These are phyloP conservation scores for Globisporangium paddicum DNA, from an alignment of 352 stramenopile species.

Conservation along the genomic window DNA sequence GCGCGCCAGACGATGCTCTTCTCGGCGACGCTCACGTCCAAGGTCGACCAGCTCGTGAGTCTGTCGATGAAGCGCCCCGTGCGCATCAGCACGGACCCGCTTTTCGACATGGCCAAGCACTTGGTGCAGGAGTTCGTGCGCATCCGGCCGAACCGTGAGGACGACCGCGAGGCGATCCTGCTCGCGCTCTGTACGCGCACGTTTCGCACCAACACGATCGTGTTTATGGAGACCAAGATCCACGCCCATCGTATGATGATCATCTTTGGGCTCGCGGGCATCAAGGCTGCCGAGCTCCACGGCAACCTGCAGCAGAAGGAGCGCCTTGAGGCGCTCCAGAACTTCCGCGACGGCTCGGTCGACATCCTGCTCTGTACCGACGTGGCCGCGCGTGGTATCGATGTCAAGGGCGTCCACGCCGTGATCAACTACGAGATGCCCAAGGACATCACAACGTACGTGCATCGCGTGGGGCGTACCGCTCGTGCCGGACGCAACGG, in stretches of 20 bases:
- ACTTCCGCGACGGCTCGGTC: slow-evolving; percentile 93
- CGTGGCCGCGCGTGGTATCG: slow-evolving; percentile 97
- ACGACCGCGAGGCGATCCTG: slow-evolving; percentile 95
- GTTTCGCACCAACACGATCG: slow-evolving; percentile 95
- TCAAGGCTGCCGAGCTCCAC: slow-evolving; percentile 97
- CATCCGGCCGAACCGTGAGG: slow-evolving; percentile 86
- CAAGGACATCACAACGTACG: slow-evolving; percentile 96
- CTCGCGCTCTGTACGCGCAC: slow-evolving; percentile 94
- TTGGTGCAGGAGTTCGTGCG: slow-evolving; percentile 99
- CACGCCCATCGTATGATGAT: slow-evolving; percentile 97
- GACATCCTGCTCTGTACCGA: slow-evolving; percentile 98
- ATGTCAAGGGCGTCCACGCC: slow-evolving; percentile 96
- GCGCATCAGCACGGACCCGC: slow-evolving; percentile 90
- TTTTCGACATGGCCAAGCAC: slow-evolving; percentile 94
- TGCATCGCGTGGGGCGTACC: slow-evolving; percentile 98
- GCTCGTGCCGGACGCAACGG: slow-evolving; percentile 94
- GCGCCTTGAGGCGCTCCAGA: slow-evolving; percentile 94
- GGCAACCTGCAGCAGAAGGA: slow-evolving; percentile 97
- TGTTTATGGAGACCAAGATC: slow-evolving; percentile 99
- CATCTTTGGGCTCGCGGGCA: slow-evolving; percentile 92
- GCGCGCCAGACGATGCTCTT: slow-evolving; percentile 98
- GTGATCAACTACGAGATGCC: slow-evolving; percentile 99
- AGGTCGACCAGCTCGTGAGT: slow-evolving; percentile 96
- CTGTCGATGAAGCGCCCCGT: slow-evolving; percentile 97
- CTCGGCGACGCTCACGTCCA: slow-evolving; percentile 98